A percentile compares a stretch with the other conserved stretches of the same genome.
Conservation (phyloP, 495 filamentous ascomycete genomes). For the Podospora fimiseda region DNA sequence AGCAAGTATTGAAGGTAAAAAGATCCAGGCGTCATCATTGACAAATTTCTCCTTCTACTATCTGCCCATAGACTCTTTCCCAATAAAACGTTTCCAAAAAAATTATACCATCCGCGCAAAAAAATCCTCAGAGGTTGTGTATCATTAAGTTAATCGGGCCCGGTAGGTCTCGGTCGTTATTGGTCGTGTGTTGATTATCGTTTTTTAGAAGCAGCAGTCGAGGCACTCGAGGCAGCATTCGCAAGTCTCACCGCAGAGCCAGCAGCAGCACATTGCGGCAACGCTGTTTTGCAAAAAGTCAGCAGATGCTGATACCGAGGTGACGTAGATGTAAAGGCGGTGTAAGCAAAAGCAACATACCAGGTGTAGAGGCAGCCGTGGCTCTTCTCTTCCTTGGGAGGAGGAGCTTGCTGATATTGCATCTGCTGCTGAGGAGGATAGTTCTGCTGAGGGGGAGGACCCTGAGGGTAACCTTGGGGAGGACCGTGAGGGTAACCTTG, state of each 20-base stretch:
- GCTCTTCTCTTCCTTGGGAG: slow-evolving; percentile 23
- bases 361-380: slow-evolving; percentile 21
- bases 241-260: slow-evolving; percentile 23
- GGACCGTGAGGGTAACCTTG: slow-evolving; percentile 7
- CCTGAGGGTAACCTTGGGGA: slow-evolving; percentile 8
- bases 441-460: slow-evolving; percentile 9
- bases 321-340: not conserved
- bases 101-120: too few species aligned
- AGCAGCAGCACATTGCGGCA: slow-evolving; percentile 22
- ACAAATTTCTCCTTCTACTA: too few species aligned
- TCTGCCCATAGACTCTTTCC: too few species aligned
- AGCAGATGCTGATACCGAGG: not conserved
- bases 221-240: slow-evolving; percentile 22
- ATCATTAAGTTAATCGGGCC: too few species aligned
- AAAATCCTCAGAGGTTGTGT: too few species aligned
- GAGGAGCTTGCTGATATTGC: slow-evolving; percentile 15
- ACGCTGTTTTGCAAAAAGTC: slow-evolving; percentile 4
- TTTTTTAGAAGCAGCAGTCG: slow-evolving; percentile 18
- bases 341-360: not conserved
- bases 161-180: too few species aligned
- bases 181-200: too few species aligned
- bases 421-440: slow-evolving; percentile 13
- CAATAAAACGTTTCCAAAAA: too few species aligned
- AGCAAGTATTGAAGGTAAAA: too few species aligned
- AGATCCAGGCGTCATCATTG: too few species aligned